phyloP scores from a whole-genome alignment of 208 protist genomes.

The Dictyostelium gargantuum region DNA sequence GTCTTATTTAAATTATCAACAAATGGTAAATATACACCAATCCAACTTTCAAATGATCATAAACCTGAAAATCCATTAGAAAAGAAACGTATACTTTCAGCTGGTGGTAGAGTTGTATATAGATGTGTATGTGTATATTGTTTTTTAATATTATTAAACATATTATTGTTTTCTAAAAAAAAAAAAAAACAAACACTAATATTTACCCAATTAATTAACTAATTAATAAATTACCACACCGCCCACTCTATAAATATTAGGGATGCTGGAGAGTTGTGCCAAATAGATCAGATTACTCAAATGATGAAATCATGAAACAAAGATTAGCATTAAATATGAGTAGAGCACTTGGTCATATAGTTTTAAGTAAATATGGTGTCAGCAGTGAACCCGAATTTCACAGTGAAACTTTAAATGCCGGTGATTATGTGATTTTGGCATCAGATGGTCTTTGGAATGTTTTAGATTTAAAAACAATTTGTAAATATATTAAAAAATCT shows the following conservation, averaged over 20 bases:
- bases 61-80: not conserved
- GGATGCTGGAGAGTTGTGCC: slow-evolving; percentile 9
- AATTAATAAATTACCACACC: not conserved
- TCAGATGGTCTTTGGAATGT: slow-evolving; percentile 35
- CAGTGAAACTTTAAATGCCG: not conserved
- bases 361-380: slow-evolving; percentile 39
- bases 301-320: not conserved
- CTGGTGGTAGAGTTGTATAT: not conserved
- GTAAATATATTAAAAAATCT: not conserved
- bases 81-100: not conserved
- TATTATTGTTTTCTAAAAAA: too few species aligned
- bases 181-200: too few species aligned
- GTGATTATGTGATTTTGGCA: slow-evolving; percentile 1
- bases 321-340: slow-evolving; percentile 56
- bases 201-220: not conserved
- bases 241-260: too few species aligned
- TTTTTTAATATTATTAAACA: not conserved
- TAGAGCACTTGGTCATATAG: slow-evolving; percentile 25
- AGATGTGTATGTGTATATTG: not conserved
- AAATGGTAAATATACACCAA: not conserved
- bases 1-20: not conserved
- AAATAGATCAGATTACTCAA: not conserved
- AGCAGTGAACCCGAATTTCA: not conserved
- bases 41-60: not conserved
- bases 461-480: not conserved